A percentile compares a stretch with the other conserved stretches of the same genome.
Evolutionary conservation across 495 filamentous ascomycete genomes (phyloP).

Genomic region (Aspergillus conjunctus): DNA sequence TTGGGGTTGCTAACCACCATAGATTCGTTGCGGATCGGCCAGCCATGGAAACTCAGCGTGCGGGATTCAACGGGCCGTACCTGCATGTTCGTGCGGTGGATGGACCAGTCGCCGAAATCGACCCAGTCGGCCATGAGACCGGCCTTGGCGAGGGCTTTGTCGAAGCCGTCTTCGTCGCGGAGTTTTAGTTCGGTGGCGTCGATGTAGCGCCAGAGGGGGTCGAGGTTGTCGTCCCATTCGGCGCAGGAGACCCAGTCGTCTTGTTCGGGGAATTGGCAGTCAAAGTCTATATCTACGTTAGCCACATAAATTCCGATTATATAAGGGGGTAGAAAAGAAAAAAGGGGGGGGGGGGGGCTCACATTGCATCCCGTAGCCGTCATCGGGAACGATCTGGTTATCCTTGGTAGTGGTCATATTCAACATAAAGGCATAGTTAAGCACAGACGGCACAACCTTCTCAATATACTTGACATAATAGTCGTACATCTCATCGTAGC

Average conservation of each 20-base stretch:
- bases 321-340: no score
- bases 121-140: constrained; percentile 3
- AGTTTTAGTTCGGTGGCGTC: constrained; percentile 5
- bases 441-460: neutral
- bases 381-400: neutral
- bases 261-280: constrained; percentile 8
- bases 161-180: constrained; percentile 5
- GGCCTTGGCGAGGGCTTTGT: neutral
- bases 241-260: constrained; percentile 5
- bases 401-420: neutral
- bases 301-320: neutral
- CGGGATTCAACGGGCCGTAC: neutral
- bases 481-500: constrained; percentile 7
- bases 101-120: neutral
- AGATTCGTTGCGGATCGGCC: neutral
- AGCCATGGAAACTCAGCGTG: neutral
- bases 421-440: neutral
- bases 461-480: constrained; percentile 7
- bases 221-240: constrained; percentile 3
- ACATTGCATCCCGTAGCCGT: neutral
- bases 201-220: constrained; percentile 4
- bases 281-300: neutral
- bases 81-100: neutral
- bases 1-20: constrained; percentile 5
- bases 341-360: neutral